Base-by-base conservation (phyloP, 1,284 basidiomycete species). In the Kalmanozyma brasiliensis region DNA sequence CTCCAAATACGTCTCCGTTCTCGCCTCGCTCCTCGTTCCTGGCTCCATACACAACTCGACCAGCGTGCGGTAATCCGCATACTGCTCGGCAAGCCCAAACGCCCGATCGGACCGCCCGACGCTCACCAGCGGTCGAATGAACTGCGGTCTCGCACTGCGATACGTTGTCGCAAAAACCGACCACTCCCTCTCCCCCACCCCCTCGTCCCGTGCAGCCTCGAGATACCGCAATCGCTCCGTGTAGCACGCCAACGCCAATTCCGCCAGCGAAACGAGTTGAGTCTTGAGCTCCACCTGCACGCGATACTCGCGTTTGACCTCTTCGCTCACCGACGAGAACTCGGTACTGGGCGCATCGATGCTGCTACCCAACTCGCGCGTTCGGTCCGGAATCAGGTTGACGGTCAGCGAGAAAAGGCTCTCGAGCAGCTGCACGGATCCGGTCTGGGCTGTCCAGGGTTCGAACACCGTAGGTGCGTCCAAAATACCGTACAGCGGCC, bases 51-150 rank as follows among this genome's bases (percentile, higher is more conserved):
- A 93, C 5, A 97, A 86, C 37, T 89, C 87, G 19, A 90, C 92
- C 9, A 97, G 86, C 33, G 88, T 91, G 13, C 87, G 85, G 84
- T 91, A 96, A 81, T 96, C 93, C 22, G 86, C 86, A 80, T 94
- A 93, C 67, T 90, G 86, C 76, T 95, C 92, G 2, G 93, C 93
- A 1, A 96, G 86, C 8, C 85, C 82, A 81, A 93, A 94, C 0
- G 93, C 93, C 45, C 88, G 84, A 32, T 87, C 85, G 8, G 87
- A 85, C 66, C 89, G 86, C 4, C 89, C 89, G 53, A 88, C 88
- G 48, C 85, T 85, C n/a, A 89, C 89, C 8, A 95, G 85, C 2
- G 89, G 89, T 72, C 90, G 88, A 14, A 94, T 85, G 20, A 92
- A 85, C 49, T 88, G 86, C 0, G 92, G 90, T 22, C 91, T 86